Base-by-base conservation (phyloP, 164 flowering plant genomes). In the Litsea cubeba region DNA sequence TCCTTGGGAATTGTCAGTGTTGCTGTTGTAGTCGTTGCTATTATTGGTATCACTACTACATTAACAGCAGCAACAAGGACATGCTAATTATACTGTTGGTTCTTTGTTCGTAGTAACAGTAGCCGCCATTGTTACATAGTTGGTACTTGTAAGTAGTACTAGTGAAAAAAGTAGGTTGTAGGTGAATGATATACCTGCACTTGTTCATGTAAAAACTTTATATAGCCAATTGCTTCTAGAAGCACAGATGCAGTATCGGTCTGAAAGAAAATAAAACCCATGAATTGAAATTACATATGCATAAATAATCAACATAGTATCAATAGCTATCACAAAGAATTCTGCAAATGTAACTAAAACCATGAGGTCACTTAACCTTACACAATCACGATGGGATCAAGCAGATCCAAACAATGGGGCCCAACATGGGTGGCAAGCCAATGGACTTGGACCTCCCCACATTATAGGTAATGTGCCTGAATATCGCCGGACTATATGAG, bases 161-260 rank as follows among this genome's bases (percentile, higher is more conserved):
- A 3, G n/a, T 51, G 69, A 1, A 3, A 30, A 51, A 17, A 51
- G 58, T 51, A 17, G 58, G 58, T 51, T 51, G 49, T 23, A 20
- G 2, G 30, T 64, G 7, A 49, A 14, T 17, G 40, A 35, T 15
- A 69, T 74, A 88, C 94, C 91, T 88, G 89, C 57, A 90, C 88
- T 82, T 88, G 91, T 72, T 88, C 91, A 81, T 88, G 90, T 22
- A 87, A 79, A 67, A 83, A 88, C 78, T 81, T 87, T 54, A 90
- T 90, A 70, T 82, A 85, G 15, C 81, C 84, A 70, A 90, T 86
- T 67, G 94, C 87, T 82, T 90, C 94, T 8, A 71, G 77, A 12
- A 90, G 81, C 49, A 88, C 94, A 50, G 94, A 90, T 68, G 94
- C 94, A 18, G 94, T 86, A 71, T 90, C 94, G 14, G 94, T 90